Evolutionary conservation across 306 rosid genomes (phyloP).

Genomic region (Dalbergia cochinchinensis): DNA sequence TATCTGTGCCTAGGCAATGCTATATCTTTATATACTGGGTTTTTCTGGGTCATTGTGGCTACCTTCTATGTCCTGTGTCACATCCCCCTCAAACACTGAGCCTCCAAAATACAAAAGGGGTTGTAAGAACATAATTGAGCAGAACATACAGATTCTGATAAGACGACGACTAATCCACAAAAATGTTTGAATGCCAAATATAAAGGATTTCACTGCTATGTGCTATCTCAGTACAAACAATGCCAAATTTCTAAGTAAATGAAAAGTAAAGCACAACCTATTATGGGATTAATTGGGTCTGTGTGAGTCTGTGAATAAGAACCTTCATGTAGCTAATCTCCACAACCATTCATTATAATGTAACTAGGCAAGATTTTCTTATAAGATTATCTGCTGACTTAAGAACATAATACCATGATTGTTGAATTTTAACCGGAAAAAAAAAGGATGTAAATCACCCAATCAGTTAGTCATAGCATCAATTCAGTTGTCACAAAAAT

Average conservation of each 20-base stretch:
- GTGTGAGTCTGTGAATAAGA: neutral
- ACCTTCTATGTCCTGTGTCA: neutral
- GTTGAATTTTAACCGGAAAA: neutral
- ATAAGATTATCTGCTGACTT: constrained; percentile 1
- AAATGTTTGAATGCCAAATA: constrained; percentile 22
- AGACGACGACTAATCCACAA: neutral
- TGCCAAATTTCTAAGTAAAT: neutral
- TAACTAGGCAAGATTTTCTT: neutral
- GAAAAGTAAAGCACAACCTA: neutral
- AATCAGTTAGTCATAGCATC: neutral
- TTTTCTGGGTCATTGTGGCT: neutral
- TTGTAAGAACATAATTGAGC: neutral
- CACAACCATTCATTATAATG: constrained; percentile 28
- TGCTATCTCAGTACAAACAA: neutral
- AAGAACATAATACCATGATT: neutral
- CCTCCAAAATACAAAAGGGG: neutral
- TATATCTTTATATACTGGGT: neutral
- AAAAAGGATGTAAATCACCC: neutral
- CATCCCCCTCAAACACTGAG: too few species aligned
- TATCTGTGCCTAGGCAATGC: neutral
- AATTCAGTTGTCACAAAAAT: neutral
- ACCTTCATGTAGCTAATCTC: constrained; percentile 28
- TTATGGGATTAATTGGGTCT: neutral
- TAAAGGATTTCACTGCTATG: constrained; percentile 3
- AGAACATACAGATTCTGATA: neutral